phyloP scores from a whole-genome alignment of 2,329 filamentous ascomycete species.

The Davidsoniella virescens region DNA sequence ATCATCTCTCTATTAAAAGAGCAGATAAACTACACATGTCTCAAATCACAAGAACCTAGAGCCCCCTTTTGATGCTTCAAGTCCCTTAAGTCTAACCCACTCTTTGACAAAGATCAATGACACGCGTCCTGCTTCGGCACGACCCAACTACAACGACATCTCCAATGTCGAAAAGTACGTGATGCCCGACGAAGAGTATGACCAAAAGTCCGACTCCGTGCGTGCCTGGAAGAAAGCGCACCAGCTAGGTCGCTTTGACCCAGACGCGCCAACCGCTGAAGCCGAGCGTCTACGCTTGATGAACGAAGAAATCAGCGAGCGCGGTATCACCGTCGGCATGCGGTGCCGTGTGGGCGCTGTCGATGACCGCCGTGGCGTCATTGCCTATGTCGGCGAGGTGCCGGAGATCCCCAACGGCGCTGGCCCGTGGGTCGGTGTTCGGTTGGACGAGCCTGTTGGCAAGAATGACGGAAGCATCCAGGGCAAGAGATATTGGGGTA shows the following conservation, averaged over 20 bases:
- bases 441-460: slow-evolving; percentile 63
- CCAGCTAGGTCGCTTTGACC: slow-evolving; percentile 92
- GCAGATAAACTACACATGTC: neutral
- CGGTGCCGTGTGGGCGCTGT: slow-evolving; percentile 50
- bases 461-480: slow-evolving; percentile 68
- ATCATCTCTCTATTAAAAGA: neutral
- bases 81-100: slow-evolving; percentile 7
- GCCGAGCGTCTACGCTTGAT: slow-evolving; percentile 54
- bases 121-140: slow-evolving; percentile 56
- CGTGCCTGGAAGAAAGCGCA: slow-evolving; percentile 91
- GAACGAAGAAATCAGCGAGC: slow-evolving; percentile 51
- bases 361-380: slow-evolving; percentile 51
- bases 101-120: slow-evolving; percentile 49
- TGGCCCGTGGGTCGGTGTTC: slow-evolving; percentile 52
- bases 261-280: slow-evolving; percentile 57
- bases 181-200: slow-evolving; percentile 75
- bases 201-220: slow-evolving; percentile 71
- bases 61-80: neutral
- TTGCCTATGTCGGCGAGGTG: slow-evolving; percentile 58
- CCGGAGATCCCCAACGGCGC: slow-evolving; percentile 55
- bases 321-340: slow-evolving; percentile 47
- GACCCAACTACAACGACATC: slow-evolving; percentile 67
- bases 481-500: slow-evolving; percentile 52
- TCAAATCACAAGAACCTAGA: neutral
- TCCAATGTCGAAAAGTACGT: slow-evolving; percentile 76